These are phyloP conservation scores for Rhodotorula toruloides DNA, from an alignment of 768 basidiomycete species.

Conservation along the genomic window DNA sequence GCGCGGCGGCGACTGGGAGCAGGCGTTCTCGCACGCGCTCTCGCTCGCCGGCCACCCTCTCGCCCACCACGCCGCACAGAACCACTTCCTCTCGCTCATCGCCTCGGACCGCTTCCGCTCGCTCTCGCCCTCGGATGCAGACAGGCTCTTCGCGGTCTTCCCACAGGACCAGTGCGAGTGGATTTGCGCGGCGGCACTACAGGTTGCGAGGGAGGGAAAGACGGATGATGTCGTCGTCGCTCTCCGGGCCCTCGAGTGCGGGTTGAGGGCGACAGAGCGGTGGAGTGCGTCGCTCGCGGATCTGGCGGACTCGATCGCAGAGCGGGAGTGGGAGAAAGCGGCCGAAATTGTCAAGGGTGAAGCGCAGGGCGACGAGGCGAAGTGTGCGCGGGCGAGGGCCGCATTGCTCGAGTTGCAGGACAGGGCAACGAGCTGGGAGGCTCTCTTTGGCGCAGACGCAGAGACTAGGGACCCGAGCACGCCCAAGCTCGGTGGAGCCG, in stretches of 20 bases:
- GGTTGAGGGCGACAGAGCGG: constrained; percentile 57
- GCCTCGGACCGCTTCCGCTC: background rate
- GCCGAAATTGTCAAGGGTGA: constrained; percentile 1
- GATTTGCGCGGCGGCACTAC: constrained; percentile 63
- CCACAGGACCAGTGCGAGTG: constrained; percentile 52
- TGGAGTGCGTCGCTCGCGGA: background rate
- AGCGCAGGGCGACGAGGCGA: background rate
- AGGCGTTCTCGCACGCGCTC: constrained; percentile 4
- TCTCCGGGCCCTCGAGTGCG: constrained; percentile 58
- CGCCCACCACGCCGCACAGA: constrained; percentile 12
- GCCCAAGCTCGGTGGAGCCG: background rate
- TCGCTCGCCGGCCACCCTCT: background rate
- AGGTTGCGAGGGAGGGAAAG: constrained; percentile 60
- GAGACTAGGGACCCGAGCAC: background rate
- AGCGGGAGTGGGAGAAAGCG: background rate
- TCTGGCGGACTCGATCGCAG: background rate
- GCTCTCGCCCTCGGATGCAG: constrained; percentile 43
- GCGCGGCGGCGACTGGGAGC: too few relatives aligned
- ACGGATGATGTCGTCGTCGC: constrained; percentile 57
- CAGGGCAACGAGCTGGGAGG: constrained; percentile 29
- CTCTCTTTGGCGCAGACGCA: constrained; percentile 13
- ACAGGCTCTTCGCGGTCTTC: constrained; percentile 46
- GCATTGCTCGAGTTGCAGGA: constrained; percentile 43
- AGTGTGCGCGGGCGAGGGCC: background rate
- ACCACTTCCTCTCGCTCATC: constrained; percentile 14